Evolutionary conservation across 2,329 filamentous ascomycete species (phyloP), one percentile per base, ranked within the genome.

Genomic region (Trichoderma koningii): DNA sequence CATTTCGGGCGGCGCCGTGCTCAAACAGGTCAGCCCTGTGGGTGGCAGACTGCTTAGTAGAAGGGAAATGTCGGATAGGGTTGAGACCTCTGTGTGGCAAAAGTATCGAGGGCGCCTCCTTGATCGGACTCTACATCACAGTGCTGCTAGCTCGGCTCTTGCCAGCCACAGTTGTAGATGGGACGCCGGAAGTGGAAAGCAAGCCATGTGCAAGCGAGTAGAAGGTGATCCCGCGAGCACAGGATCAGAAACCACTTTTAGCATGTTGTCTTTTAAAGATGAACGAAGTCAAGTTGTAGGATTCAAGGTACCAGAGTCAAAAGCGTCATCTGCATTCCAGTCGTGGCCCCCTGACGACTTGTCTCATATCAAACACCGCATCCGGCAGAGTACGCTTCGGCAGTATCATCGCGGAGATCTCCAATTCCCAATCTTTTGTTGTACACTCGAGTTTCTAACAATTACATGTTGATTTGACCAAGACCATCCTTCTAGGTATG

Each of bases 1-100:
- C 60, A 55, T 63, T 63, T 64, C 61, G 61, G 61, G 61, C 61
- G 61, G 61, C 61, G 28, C 61, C 61, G 61, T 51, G 23, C n/a
- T 50, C 48, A 21, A 28, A 30, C 28, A 17, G 50, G 9, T 47
- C 41, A 55, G 50, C n/a, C 26, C 23, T 26, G 30, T 28, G 12
- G 44, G 26, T 55, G 28, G 41, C 50, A 53, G 50, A 30, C 5
- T 7, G 23, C 10, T 38, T 38, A 28, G 21, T 38, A 47, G 17
- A 38, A n/a, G 19, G 38, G 15, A 26, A 10, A 23, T 23, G 21
- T 61, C 3, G n/a, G 41, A 47, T 47, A 55, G 19, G 47, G 26
- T 55, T 63, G 5, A 45, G 41, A 47, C 28, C 5, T 12, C 7
- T 15, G 12, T 14, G 60, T 63, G 50, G 60, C 60, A 19, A 47